Evolutionary conservation across 768 basidiomycete genomes (phyloP).

Genomic region (Tricholoma terreum): DNA sequence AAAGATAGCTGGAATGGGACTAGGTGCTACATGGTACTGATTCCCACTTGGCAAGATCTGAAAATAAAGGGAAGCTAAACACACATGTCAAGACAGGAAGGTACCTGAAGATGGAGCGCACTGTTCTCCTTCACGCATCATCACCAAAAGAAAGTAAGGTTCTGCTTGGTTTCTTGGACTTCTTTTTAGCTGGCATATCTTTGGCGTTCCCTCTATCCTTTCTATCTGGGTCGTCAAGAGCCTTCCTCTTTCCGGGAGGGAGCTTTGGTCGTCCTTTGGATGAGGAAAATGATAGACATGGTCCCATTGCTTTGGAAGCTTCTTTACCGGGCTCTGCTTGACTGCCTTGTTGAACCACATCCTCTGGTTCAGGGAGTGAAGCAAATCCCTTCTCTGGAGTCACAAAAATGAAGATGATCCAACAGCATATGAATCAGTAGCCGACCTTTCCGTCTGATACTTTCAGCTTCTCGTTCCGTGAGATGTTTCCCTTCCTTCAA

Average conservation of each 20-base stretch:
- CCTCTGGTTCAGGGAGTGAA: slow-evolving; percentile 43
- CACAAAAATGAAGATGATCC: slow-evolving; percentile 2
- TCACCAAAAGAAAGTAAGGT: slow-evolving; percentile 58
- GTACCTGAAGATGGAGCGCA: background rate
- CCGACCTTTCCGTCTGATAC: slow-evolving; percentile 70
- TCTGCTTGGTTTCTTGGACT: slow-evolving; percentile 50
- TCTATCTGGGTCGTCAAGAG: slow-evolving; percentile 24
- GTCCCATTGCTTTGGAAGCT: slow-evolving; percentile 16
- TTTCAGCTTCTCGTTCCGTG: slow-evolving; percentile 72
- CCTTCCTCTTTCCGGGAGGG: slow-evolving; percentile 40
- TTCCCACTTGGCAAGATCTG: background rate
- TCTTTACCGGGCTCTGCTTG: slow-evolving; percentile 12
- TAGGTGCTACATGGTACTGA: background rate
- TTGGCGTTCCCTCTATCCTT: slow-evolving; percentile 31
- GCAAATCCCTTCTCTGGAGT: slow-evolving; percentile 57
- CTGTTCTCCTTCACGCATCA: slow-evolving; percentile 36
- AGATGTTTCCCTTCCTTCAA: slow-evolving; percentile 87
- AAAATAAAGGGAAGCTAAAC: background rate
- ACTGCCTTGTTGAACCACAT: slow-evolving; percentile 6
- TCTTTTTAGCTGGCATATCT: slow-evolving; percentile 42
- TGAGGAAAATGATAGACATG: slow-evolving; percentile 45
- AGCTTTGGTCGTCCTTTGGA: slow-evolving; percentile 27
- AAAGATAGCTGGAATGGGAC: too few relatives aligned
- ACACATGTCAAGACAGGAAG: background rate
- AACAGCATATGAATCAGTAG: background rate